Evolutionary conservation across 768 basidiomycete species (phyloP), one percentile per base, ranked within the genome.

Genomic region (Pisolithus marmoratus): DNA sequence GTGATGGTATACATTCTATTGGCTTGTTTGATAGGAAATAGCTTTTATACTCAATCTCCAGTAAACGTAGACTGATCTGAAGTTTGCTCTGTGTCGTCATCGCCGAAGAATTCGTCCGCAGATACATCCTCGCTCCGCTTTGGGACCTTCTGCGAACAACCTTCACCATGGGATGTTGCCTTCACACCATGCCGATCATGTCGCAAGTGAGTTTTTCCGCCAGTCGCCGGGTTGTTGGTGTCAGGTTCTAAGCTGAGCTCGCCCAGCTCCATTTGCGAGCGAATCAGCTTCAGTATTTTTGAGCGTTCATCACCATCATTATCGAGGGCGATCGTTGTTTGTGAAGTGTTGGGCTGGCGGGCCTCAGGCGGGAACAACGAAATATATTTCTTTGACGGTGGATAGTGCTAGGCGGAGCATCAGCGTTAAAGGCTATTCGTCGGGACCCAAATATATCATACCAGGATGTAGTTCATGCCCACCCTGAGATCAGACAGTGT

Each of bases 401-500:
- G 90, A 65, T 87, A 93, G 65, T 91, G 81, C 90, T 92, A 54
- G 15, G 23, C 49, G 14, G 14, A 34, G 19, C n/a, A 26, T 36
- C 38, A 38, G 23, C 14, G 34, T 11, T 11, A n/a, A 34, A 36
- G 19, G 48, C 12, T 27, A 7, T 36, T 26, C 22, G 12, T 14
- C 15, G 37, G 31, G 24, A 8, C 31, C 34, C n/a, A 3, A 6
- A 38, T 37, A 8, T 26, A 14, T 66, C 70, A 52, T 56, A 93
- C 94, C 66, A 93, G 63, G 46, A 94, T 81, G 63, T 97, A 98
- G 65, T 94, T 94, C 42, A 96, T 74, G 64, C 95, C 92, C 14
- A 94, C 78, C n/a, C 94, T 78, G 15, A 90, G 72, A 51, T 83
- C 77, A 8, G 70, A 62, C 37, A 96, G 62, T 12, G 77, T 68